Percentiles rank a stretch among this genome's conserved stretches.
These are phyloP conservation scores for Ocimum tenuiflorum DNA, from an alignment of 257 asterid genomes.

Conservation along the genomic window DNA sequence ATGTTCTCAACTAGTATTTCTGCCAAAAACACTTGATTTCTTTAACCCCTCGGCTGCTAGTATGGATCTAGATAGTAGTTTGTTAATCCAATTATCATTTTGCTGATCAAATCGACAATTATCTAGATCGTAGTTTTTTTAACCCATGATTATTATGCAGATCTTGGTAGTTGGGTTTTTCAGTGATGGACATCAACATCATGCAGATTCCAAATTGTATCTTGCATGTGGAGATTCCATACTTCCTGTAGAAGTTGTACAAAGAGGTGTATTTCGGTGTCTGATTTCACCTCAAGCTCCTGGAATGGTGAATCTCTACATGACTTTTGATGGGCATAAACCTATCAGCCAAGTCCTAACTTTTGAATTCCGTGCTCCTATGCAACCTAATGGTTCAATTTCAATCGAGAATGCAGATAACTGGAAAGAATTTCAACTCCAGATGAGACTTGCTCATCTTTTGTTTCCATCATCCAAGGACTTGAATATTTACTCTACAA, in stretches of 20 bases:
- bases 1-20: not conserved
- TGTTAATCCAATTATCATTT: no score
- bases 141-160: slow-evolving; percentile 44
- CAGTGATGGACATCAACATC: slow-evolving; percentile 38
- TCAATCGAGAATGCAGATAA: slow-evolving; percentile 35
- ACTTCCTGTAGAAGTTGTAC: slow-evolving; percentile 52
- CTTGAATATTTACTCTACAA: slow-evolving; percentile 43
- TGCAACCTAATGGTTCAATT: slow-evolving; percentile 19
- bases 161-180: slow-evolving; percentile 68
- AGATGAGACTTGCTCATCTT: slow-evolving; percentile 75
- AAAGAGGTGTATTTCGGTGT: slow-evolving; percentile 77
- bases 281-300: slow-evolving; percentile 62
- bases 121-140: slow-evolving; percentile 3
- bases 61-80: no score
- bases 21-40: not conserved
- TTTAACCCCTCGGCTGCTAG: no score
- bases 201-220: slow-evolving; percentile 37
- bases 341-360: slow-evolving; percentile 71
- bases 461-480: slow-evolving; percentile 70
- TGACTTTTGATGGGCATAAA: slow-evolving; percentile 67
- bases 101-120: not conserved
- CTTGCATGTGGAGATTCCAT: slow-evolving; percentile 67
- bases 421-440: slow-evolving; percentile 65
- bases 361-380: slow-evolving; percentile 73
- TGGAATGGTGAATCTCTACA: slow-evolving; percentile 51